phyloP scores from a whole-genome alignment of 164 flowering plant genomes.

The Taxillus chinensis region DNA sequence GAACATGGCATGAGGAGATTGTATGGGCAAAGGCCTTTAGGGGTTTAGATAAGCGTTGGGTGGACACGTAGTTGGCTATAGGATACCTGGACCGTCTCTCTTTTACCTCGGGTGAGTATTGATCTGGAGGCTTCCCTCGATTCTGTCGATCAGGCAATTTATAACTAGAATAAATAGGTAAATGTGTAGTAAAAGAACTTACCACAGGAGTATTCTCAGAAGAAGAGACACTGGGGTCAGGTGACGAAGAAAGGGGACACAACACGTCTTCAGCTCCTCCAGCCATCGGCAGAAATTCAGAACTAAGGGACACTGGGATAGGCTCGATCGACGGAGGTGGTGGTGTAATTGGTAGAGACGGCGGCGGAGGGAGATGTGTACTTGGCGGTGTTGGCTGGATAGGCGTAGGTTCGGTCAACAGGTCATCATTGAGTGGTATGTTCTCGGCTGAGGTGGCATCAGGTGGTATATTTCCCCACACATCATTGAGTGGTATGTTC shows the following conservation, averaged over 20 bases:
- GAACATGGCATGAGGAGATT: slow-evolving; percentile 4
- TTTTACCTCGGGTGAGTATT: slow-evolving; percentile 3
- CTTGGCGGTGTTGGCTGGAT: too few species aligned
- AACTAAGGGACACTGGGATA: too few species aligned
- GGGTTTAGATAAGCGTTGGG: not conserved
- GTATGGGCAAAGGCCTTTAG: slow-evolving; percentile 6
- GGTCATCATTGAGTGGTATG: not conserved
- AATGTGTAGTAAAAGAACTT: not conserved
- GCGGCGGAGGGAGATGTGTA: not conserved
- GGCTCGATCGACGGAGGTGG: too few species aligned
- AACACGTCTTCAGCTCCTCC: too few species aligned
- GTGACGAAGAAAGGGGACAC: not conserved
- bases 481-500: too few species aligned
- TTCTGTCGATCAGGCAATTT: slow-evolving; percentile 3
- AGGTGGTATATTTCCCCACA: too few species aligned
- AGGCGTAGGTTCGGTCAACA: too few species aligned
- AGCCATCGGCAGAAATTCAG: too few species aligned
- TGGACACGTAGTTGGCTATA: slow-evolving; percentile 6
- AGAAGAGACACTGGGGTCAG: slow-evolving; percentile 7
- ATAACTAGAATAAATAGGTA: not conserved
- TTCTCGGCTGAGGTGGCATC: not conserved
- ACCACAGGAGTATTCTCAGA: slow-evolving; percentile 9
- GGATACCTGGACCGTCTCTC: slow-evolving; percentile 1
- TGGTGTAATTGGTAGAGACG: too few species aligned
- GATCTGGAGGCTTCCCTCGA: slow-evolving; percentile 5